A percentile compares a stretch with the other conserved stretches of the same genome.
Evolutionary conservation across 139 green algal species (phyloP).

Genomic region (Parachlorella kessleri): DNA sequence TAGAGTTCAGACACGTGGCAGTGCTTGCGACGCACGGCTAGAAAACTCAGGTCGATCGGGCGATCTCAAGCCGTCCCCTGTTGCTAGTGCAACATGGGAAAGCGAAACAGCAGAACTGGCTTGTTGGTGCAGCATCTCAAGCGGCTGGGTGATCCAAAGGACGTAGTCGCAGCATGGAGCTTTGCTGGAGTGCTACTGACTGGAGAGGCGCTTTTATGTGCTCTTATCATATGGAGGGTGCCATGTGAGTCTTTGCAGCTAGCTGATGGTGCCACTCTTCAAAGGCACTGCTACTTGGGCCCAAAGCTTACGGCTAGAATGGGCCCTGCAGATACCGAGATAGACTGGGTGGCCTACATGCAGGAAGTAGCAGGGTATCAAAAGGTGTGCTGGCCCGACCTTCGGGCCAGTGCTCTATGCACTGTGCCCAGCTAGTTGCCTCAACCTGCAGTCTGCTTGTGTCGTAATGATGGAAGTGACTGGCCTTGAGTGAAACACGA

Average conservation of each 20-base stretch:
- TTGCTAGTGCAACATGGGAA: background rate
- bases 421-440: background rate
- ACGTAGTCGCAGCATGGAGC: background rate
- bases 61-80: too few relatives aligned
- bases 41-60: too few relatives aligned
- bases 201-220: conserved; percentile 34
- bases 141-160: conserved; percentile 13
- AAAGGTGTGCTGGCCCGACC: conserved; percentile 12
- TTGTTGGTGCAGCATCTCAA: background rate
- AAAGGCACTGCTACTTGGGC: background rate
- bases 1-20: too few relatives aligned
- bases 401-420: background rate
- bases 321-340: conserved; percentile 56
- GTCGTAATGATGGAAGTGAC: background rate
- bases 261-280: conserved; percentile 1
- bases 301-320: background rate
- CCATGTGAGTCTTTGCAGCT: conserved; percentile 45
- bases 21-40: too few relatives aligned
- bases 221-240: conserved; percentile 45
- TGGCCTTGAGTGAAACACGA: background rate
- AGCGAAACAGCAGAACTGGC: background rate
- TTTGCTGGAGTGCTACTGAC: conserved; percentile 32
- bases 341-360: conserved; percentile 66
- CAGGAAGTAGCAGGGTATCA: conserved; percentile 47
- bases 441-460: background rate